Conservation (phyloP, 169 alveolate genomes). For the Fabrea salina region DNA sequence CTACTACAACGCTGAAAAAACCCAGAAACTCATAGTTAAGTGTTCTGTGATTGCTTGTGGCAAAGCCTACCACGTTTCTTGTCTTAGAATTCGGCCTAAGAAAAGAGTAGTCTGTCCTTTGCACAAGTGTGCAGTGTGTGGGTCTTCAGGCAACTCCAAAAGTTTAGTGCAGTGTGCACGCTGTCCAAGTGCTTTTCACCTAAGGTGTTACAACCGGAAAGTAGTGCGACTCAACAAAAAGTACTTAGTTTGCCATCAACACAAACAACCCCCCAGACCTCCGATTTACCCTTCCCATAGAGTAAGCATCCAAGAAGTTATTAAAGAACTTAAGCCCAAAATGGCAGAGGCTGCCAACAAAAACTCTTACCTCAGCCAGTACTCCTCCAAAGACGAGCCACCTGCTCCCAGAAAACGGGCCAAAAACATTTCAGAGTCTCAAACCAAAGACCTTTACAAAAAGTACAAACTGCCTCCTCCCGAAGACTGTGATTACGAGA, state of each 20-base stretch:
- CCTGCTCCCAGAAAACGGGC: too few species aligned
- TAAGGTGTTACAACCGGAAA: constrained; percentile 50
- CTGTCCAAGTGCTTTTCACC: constrained; percentile 67
- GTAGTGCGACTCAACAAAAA: constrained; percentile 52
- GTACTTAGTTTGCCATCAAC: constrained; percentile 59
- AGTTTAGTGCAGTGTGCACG: constrained; percentile 51
- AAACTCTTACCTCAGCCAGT: constrained; percentile 39
- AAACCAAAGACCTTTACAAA: constrained; percentile 35
- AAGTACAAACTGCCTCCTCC: constrained; percentile 36
- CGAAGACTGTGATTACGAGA: constrained; percentile 33
- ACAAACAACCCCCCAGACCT: constrained; percentile 14
- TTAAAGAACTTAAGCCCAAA: constrained; percentile 10
- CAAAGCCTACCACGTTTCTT: constrained; percentile 22
- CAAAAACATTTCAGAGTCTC: too few species aligned
- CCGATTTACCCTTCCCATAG: neutral
- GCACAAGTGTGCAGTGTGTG: constrained; percentile 67
- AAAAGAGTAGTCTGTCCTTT: constrained; percentile 63
- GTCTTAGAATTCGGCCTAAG: constrained; percentile 34
- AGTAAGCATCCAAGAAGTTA: neutral
- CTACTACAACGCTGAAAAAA: constrained; percentile 37
- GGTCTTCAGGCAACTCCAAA: constrained; percentile 52
- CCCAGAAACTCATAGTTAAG: neutral
- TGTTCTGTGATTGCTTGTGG: neutral
- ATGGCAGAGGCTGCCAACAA: constrained; percentile 29
- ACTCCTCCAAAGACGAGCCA: too few species aligned